Evolutionary conservation across 148 eudicot species (phyloP), one percentile per base, ranked within the genome.

Genomic region (Chenopodium suecicum): DNA sequence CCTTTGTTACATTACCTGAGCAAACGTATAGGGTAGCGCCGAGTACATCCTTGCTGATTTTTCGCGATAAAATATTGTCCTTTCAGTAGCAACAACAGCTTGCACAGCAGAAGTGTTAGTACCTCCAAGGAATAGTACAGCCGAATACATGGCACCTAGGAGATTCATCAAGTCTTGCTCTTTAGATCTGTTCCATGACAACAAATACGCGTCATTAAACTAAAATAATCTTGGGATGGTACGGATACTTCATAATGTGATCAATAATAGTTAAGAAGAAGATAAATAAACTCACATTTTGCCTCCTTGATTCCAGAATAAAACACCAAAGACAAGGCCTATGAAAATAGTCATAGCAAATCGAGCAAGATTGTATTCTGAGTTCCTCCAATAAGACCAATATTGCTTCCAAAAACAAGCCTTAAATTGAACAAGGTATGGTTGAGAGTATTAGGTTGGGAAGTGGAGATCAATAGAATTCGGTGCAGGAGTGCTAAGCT

Each of bases 341-440:
- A 84, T 77, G 32, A 81, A 23, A 25, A 68, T 31, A 48, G 86
- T 80, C 84, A 78, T 82, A 46, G 74, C 66, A 44, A 84, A 58
- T 64, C 94, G 82, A 13, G 79, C 80, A 6, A 84, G 82, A 81
- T 89, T 91, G 79, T 89, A 91, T 47, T 77, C 65, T 12, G 90
- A 85, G 76, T 85, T 91, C 82, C 92, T 85, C 94, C 92, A 89
- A 67, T 91, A 91, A 7, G 92, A 83, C 73, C 86, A 82, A 68
- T 86, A 75, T 60, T 89, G 94, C 83, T 91, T 91, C 93, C 93
- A 91, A 31, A 91, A 83, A 77, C 93, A 91, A 9, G 90, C 86
- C 74, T 44, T 81, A 67, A 75, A 88, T 73, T 91, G 90, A 11
- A 62, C 81, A 76, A 83, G 75, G 6, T 79, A 70, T 27, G 85